Evolutionary conservation across 495 filamentous ascomycete species (phyloP), one percentile per base, ranked within the genome.

Genomic region (Lophiostoma macrostomum): DNA sequence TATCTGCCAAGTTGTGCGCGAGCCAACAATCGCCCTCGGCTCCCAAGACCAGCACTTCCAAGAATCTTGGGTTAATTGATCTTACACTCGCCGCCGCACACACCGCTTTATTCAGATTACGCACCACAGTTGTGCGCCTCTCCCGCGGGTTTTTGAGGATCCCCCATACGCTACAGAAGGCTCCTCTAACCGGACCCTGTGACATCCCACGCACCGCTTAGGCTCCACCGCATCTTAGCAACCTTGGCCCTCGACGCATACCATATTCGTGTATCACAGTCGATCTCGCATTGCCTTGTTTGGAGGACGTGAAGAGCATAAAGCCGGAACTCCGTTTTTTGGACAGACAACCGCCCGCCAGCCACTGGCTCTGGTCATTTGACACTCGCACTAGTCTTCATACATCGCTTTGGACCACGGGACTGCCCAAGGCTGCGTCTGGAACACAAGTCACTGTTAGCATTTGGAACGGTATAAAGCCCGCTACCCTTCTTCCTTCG

Each of bases 391-490:
- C 53, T 57, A 50, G 4, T 19, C 36, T 19, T 1, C 38, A n/a
- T 49, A 38, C 34, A 58, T 14, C 36, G 14, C 13, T 28, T 14
- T 6, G 54, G 23, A 58, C 54, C 36, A 58, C 54, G 54, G 41
- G 47, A 58, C 54, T 41, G 30, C 38, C 3, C 29, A 14, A 22
- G 31, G 31, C 39, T 53, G 48, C 16, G 48, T n/a, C 48, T 35
- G 18, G 39, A 38, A 39, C 47, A 19, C 45, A 40, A 36, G 35
- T 50, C 19, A 19, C 25, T 24, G 5, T 32, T 3, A 48, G 16
- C 14, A 48, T 25, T 37, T 19, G 13, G 29, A 37, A 31, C 12
- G 4, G 19, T 54, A 45, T 27, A 41, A 31, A 36, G 28, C 4
- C 23, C 23, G 16, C 11, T 24, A 19, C 18, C 23, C 37, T 7